Base-by-base conservation (phyloP, 1,284 basidiomycete species). In the Naganishia albida region DNA sequence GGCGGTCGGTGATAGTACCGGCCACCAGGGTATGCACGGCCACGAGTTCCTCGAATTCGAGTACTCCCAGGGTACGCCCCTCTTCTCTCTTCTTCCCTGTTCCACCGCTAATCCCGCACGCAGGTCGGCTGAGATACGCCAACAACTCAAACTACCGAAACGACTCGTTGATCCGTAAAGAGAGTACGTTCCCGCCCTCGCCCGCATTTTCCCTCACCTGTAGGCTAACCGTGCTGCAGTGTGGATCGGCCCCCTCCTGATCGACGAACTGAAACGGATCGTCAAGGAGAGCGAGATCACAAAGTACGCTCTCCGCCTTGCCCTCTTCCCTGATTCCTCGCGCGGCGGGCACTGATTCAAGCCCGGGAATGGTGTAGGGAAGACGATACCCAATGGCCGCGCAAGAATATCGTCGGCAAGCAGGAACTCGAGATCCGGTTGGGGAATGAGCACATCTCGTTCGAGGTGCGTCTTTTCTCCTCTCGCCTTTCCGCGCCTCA, bases 121-220 rank as follows among this genome's bases (percentile, higher is more conserved):
- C 64, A 79, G 78, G 95, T 8, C 87, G 95, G 66, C 84, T 99
- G 69, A 86, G 95, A 72, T 99, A 99, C 78, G 95, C 96, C 68
- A 97, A 99, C 84, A 99, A 99, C 84, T 97, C 93, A 23, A 99
- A 99, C 81, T 99, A 99, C 81, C 84, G 95, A 53, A 98, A 97
- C 74, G 96, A 99, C 81, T 91, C 88, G 76, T 81, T 99, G 63
- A 97, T 99, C 77, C 85, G 94, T 67, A 98, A 98, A 89, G 96
- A 99, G 81, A 95, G 94, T 96, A 72, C 74, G 92, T 84, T n/a
- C n/a, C 6, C 8, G 16, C 34, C 34, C 34, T 34, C 10, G 6
- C 34, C 34, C n/a, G n/a, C n/a, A n/a, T n/a, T n/a, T n/a, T n/a
- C n/a, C n/a, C n/a, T n/a, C n/a, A 16, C 30, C 1, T 38, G 15